Evolutionary conservation across 148 eudicot species (phyloP), one percentile per base, ranked within the genome.

Genomic region (Camellia japonica): DNA sequence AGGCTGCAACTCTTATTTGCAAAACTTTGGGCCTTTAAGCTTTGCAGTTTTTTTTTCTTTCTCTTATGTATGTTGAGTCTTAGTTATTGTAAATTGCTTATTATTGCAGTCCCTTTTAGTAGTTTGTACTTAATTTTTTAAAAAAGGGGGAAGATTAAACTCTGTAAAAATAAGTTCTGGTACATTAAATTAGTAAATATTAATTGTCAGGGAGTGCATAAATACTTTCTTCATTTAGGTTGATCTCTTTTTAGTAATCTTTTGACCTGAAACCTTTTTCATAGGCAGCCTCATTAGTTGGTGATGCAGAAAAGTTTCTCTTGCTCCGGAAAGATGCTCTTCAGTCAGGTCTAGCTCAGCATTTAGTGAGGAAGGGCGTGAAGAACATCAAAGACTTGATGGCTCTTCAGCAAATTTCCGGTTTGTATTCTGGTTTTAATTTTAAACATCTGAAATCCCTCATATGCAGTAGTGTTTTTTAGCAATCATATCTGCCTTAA

Each of bases 241-340:
- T 13, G 46, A 41, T 58, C 23, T 55, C 19, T 66, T 55, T 74
- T 59, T 55, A 69, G 23, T 58, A 13, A 62, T 62, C 11, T 54
- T 54, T 67, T 80, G 62, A 78, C 11, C 73, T 84, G 46, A 58
- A 51, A 46, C 14, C 46, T 67, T 82, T 71, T 80, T 38, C 79
- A 7, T 87, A 96, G 99, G 93, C 81, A 76, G 85, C 82, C 78
- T 84, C 89, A 67, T 84, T 97, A 78, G 81, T 47, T 81, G 98
- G 98, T 23, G 88, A 81, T 85, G 95, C 97, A 13, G 99, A 96
- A 80, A 96, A 94, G 79, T 94, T 82, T 94, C 89, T 96, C 68
- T 76, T 88, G 82, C 89, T 76, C 38, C 85, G 82, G 55, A 89
- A 89, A 84, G 85, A 80, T 77, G 88, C 89, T 81, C 85, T 96